phyloP scores from a whole-genome alignment of 768 basidiomycete species.

The Agrocybe praecox region DNA sequence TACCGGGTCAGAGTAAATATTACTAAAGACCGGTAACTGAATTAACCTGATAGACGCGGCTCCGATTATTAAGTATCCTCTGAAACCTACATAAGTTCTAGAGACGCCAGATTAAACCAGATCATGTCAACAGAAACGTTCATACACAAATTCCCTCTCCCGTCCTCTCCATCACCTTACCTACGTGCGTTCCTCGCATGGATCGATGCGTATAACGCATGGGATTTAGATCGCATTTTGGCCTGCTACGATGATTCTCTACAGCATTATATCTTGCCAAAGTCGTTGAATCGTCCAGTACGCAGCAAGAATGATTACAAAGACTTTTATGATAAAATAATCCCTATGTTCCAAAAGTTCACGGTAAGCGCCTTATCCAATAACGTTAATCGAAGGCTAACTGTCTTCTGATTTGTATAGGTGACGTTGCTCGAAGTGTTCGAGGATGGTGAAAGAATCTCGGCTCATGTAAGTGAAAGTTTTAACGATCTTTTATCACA shows the following conservation, averaged over 20 bases:
- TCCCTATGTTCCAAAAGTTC: neutral
- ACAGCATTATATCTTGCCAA: conserved; percentile 1
- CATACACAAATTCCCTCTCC: neutral
- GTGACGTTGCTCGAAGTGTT: conserved; percentile 32
- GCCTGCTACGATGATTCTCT: conserved; percentile 1
- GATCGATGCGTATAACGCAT: neutral
- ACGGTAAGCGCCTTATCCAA: neutral
- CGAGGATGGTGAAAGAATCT: conserved; percentile 30
- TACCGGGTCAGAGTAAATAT: no score
- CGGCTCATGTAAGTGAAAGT: conserved; percentile 32
- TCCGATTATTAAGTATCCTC: no score
- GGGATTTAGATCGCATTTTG: neutral
- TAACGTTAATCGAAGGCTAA: no score
- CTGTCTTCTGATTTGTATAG: no score
- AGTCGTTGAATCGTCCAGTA: conserved; percentile 3
- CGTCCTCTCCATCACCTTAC: neutral
- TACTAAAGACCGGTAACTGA: no score
- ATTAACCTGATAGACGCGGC: no score
- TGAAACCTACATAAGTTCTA: no score
- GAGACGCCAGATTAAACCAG: no score
- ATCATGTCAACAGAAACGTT: neutral
- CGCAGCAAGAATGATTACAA: neutral
- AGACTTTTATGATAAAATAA: neutral
- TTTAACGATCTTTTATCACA: no score
- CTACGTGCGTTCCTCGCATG: neutral